phyloP scores from a whole-genome alignment of 2,329 filamentous ascomycete species.

The Claviceps paspali region DNA sequence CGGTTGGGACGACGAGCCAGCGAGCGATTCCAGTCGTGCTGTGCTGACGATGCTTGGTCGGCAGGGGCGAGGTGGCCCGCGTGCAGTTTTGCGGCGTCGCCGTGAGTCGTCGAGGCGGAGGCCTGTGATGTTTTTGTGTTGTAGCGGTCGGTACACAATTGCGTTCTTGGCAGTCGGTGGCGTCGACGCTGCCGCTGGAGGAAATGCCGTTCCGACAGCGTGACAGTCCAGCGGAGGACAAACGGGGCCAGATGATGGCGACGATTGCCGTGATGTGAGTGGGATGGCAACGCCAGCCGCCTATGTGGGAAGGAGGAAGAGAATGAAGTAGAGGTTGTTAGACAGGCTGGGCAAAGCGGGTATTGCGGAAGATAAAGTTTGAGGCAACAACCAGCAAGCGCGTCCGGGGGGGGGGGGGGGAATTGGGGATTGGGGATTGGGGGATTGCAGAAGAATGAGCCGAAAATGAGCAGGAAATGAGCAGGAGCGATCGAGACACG shows the following conservation, averaged over 20 bases:
- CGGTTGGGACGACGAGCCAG: too few species aligned
- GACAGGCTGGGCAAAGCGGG: not conserved
- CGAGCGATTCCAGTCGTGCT: too few species aligned
- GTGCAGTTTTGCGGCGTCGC: constrained; percentile 2
- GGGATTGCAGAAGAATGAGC: too few species aligned
- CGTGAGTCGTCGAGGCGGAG: not conserved
- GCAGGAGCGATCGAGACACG: constrained; percentile 1
- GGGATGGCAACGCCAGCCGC: too few species aligned
- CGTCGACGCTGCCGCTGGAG: constrained; percentile 1
- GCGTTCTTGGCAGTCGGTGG: constrained; percentile 1
- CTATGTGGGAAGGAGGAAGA: not conserved
- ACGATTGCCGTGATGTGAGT: too few species aligned
- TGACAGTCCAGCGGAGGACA: not conserved
- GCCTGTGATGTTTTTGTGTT: not conserved
- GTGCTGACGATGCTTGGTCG: too few species aligned
- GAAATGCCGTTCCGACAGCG: not conserved
- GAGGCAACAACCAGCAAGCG: not conserved
- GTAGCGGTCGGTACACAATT: not conserved
- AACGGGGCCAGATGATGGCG: too few species aligned
- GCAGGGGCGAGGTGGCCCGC: constrained; percentile 2
- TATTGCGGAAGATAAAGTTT: constrained; percentile 4
- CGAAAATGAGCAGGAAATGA: too few species aligned
- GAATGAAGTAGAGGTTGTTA: not conserved
- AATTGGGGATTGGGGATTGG: too few species aligned
- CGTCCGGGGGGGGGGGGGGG: too few species aligned